phyloP scores from a whole-genome alignment of 2,329 filamentous ascomycete genomes.

The Cercospora sesami region DNA sequence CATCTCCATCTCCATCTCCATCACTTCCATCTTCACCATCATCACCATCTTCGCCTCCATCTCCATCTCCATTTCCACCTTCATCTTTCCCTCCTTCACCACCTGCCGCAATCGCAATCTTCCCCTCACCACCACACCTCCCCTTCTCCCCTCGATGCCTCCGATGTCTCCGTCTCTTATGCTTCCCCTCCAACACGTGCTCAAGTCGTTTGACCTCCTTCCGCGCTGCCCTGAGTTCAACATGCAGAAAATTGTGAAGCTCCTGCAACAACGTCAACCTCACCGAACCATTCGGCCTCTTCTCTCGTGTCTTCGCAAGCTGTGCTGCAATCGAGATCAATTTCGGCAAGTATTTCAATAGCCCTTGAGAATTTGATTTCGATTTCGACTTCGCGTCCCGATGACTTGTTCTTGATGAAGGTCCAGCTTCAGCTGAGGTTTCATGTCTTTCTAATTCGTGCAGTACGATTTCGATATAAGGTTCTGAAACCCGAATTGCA shows the following conservation, averaged over 20 bases:
- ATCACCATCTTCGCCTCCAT: not conserved
- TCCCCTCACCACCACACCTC: not conserved
- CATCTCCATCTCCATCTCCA: not conserved
- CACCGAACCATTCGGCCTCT: not conserved
- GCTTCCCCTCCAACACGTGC: constrained; percentile 5
- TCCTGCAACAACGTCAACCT: constrained; percentile 14
- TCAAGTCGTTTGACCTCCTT: constrained; percentile 20
- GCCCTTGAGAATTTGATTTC: not conserved
- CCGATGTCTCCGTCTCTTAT: not conserved
- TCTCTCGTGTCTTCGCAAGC: not conserved
- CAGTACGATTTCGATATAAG: constrained; percentile 5
- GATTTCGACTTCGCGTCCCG: not conserved
- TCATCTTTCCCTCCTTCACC: not conserved
- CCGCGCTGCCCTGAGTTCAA: constrained; percentile 9
- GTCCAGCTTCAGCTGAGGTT: not conserved
- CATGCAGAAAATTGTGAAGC: not conserved
- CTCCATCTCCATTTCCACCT: not conserved
- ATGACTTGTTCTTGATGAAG: not conserved
- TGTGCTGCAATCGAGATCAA: not conserved
- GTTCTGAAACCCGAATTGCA: constrained; percentile 4
- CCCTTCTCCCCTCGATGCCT: constrained; percentile 1
- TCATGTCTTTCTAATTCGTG: constrained; percentile 2
- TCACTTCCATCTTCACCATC: not conserved
- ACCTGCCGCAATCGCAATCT: not conserved
- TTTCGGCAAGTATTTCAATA: not conserved